A percentile compares a stretch with the other conserved stretches of the same genome.
Evolutionary conservation across 495 filamentous ascomycete genomes (phyloP).

Genomic region (Hapsidospora chrysogenum): DNA sequence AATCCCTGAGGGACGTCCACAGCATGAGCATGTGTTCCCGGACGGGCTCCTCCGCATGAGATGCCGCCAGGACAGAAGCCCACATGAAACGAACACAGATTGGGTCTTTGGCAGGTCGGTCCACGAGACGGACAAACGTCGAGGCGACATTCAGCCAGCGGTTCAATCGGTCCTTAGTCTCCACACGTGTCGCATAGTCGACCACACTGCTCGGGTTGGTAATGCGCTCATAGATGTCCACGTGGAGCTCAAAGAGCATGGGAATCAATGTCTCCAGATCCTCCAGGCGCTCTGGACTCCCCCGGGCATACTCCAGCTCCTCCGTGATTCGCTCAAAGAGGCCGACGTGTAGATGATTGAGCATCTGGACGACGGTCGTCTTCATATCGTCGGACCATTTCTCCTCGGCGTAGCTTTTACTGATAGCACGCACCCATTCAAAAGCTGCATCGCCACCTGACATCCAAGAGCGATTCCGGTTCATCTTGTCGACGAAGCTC

Average conservation of each 20-base stretch:
- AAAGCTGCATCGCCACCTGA: conserved; percentile 46
- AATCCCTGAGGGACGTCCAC: conserved; percentile 48
- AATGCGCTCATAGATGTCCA: conserved; percentile 67
- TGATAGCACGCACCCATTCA: conserved; percentile 45
- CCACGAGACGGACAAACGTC: conserved; percentile 33
- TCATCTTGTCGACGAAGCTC: conserved; percentile 35
- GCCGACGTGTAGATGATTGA: conserved; percentile 50
- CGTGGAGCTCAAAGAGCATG: conserved; percentile 72
- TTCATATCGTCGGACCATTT: conserved; percentile 65
- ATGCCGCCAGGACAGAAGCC: conserved; percentile 62
- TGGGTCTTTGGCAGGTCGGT: conserved; percentile 19
- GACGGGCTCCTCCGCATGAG: conserved; percentile 45
- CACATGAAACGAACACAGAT: conserved; percentile 58
- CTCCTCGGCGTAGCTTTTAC: conserved; percentile 40
- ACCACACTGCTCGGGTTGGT: conserved; percentile 60
- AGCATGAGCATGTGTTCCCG: conserved; percentile 68
- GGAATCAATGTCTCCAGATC: conserved; percentile 43
- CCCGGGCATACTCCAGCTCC: conserved; percentile 3
- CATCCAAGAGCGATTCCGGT: conserved; percentile 27
- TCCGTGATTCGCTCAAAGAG: conserved; percentile 36
- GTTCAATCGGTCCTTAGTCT: conserved; percentile 51
- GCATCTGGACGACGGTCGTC: conserved; percentile 46
- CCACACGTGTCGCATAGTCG: conserved; percentile 34
- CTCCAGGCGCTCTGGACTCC: neutral
- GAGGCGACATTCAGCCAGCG: conserved; percentile 63